Percentiles rank a stretch among this genome's conserved stretches.
These are phyloP conservation scores for Glutinoglossum americanum DNA, from an alignment of 495 filamentous ascomycete species.

Conservation along the genomic window DNA sequence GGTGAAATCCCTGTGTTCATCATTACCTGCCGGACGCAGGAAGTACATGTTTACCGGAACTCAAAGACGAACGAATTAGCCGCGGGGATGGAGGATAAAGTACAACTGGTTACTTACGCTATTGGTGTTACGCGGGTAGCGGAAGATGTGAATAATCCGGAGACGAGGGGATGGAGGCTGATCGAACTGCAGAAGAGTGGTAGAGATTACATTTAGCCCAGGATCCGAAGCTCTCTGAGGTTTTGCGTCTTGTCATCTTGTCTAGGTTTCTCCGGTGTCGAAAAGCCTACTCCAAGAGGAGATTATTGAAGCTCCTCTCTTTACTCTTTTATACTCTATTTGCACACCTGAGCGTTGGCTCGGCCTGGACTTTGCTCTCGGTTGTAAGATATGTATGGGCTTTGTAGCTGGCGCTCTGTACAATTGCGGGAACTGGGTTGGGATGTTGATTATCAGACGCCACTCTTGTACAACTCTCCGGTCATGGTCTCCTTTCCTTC, in stretches of 20 bases:
- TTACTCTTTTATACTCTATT: neutral
- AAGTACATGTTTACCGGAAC: slow-evolving; percentile 90
- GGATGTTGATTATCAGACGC: neutral
- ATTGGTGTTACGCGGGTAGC: slow-evolving; percentile 84
- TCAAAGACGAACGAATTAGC: slow-evolving; percentile 72
- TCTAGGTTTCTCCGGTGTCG: neutral
- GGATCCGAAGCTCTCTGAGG: neutral
- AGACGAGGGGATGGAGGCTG: slow-evolving; percentile 87
- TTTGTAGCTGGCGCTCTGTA: neutral
- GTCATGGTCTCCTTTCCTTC: neutral
- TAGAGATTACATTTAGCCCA: slow-evolving; percentile 66
- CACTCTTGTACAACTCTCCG: neutral
- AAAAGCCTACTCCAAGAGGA: neutral
- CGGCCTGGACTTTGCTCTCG: neutral
- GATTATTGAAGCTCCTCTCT: neutral
- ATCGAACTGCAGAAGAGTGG: slow-evolving; percentile 98
- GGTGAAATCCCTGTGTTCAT: slow-evolving; percentile 96
- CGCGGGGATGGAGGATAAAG: slow-evolving; percentile 97
- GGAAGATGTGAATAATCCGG: slow-evolving; percentile 90
- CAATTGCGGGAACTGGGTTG: neutral
- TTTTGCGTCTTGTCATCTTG: neutral
- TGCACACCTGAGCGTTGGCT: neutral
- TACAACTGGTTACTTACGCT: slow-evolving; percentile 92
- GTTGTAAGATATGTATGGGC: neutral
- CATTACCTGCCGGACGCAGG: slow-evolving; percentile 87